Evolutionary conservation across 345 rosid genomes (phyloP), one percentile per base, ranked within the genome.

Genomic region (Durio zibethinus): DNA sequence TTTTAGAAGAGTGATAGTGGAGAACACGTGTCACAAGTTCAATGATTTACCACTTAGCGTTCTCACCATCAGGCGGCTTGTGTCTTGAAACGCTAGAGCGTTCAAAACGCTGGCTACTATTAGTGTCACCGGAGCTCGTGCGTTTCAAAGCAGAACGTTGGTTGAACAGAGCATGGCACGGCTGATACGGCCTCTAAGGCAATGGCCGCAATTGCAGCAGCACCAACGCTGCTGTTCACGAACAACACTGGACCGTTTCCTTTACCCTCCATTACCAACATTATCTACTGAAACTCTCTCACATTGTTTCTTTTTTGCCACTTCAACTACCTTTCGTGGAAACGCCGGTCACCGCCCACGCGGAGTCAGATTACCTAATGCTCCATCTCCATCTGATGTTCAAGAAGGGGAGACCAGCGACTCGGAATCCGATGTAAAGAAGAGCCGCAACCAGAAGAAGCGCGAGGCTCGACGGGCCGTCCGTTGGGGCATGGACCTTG

Each of bases 381-480:
- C 86, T 52, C 60, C 85, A 1, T 5, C 62, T 9, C 81, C 83
- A 10, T 48, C 82, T 65, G 83, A 82, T 33, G 14, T 60, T 45
- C 74, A 77, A 25, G 89, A 76, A 68, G 78, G 64, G 7, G 83
- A 62, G 38, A 65, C 64, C 67, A 83, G 83, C 53, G 86, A 78
- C 48, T 81, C 85, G 23, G 97, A 87, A 66, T 78, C 89, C 52
- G 94, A 87, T 0, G 56, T 52, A 4, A 79, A 74, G 83, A 92
- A 59, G 86, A 95, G 97, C 76, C 89, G 92, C 54, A 89, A 91
- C 84, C 94, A 92, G 87, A 89, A 83, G 88, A 95, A 93, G 83
- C 93, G 97, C 79, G 96, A 93, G 67, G 97, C 99, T 78, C 90
- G 86, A n/a, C 97, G 88, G 70, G 92, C 97, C 53, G 89, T 93